phyloP scores from a whole-genome alignment of 192 early-diverging fungal species.

The Coemansia sp. region DNA sequence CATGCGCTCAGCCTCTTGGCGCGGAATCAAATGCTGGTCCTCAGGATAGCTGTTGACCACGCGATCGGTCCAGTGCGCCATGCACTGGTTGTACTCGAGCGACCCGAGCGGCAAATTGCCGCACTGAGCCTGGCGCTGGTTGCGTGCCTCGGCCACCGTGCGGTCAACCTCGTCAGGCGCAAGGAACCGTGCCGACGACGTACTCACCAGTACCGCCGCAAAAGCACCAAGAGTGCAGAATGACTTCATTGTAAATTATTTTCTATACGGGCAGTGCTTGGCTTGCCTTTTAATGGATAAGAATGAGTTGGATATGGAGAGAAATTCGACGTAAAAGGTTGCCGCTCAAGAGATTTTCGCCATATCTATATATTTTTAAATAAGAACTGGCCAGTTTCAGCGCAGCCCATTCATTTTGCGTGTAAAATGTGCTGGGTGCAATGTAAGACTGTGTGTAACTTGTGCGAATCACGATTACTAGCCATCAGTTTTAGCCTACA shows the following conservation, averaged over 20 bases:
- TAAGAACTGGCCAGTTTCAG: background rate
- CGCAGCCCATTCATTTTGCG: background rate
- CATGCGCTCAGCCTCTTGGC: conserved; percentile 30
- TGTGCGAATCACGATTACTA: background rate
- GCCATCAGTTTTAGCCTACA: background rate
- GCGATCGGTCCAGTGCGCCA: conserved; percentile 52
- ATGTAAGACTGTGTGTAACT: background rate
- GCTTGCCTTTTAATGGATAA: no score
- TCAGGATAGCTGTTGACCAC: conserved; percentile 40
- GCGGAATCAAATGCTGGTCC: conserved; percentile 27
- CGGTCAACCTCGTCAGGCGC: conserved; percentile 13
- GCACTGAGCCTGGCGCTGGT: conserved; percentile 36
- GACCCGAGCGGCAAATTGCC: conserved; percentile 34
- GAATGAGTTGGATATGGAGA: no score
- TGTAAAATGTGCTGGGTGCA: background rate
- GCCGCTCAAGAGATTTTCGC: background rate
- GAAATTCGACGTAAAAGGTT: background rate
- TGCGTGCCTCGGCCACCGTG: background rate
- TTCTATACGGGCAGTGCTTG: background rate
- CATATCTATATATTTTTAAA: background rate
- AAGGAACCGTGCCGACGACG: conserved; percentile 12
- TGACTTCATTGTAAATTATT: conserved; percentile 28
- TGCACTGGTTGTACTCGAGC: conserved; percentile 54
- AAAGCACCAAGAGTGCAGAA: conserved; percentile 42
- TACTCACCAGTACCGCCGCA: conserved; percentile 34